Evolutionary conservation across 106 monocot genomes (phyloP).

Genomic region (Acorus calamus): DNA sequence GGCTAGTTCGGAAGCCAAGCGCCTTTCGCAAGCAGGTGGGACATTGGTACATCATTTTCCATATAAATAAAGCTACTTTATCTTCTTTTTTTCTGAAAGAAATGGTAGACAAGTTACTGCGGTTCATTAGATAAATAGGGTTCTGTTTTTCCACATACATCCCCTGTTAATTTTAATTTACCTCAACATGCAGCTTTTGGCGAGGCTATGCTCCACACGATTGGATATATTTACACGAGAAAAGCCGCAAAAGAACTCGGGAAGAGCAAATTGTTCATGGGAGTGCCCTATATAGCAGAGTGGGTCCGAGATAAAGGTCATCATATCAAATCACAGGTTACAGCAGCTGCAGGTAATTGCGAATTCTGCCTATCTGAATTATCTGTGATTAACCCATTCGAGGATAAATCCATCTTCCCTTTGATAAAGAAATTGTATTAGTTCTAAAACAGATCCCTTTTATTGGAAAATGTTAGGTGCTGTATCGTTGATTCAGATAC

Average conservation of each 20-base stretch:
- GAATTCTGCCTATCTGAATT: neutral
- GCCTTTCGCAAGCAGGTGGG: slow-evolving; percentile 45
- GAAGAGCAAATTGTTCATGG: slow-evolving; percentile 67
- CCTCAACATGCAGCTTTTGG: slow-evolving; percentile 71
- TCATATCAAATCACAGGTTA: slow-evolving; percentile 84
- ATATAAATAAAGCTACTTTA: too few species aligned
- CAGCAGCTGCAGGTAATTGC: slow-evolving; percentile 75
- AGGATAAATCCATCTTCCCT: too few species aligned
- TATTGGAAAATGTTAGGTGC: slow-evolving; percentile 37
- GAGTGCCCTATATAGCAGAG: slow-evolving; percentile 86
- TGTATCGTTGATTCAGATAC: slow-evolving; percentile 66
- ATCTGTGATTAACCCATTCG: neutral
- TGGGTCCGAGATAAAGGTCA: slow-evolving; percentile 95
- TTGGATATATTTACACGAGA: slow-evolving; percentile 89
- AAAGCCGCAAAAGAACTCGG: slow-evolving; percentile 69
- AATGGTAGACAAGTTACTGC: too few species aligned
- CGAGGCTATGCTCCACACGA: slow-evolving; percentile 96
- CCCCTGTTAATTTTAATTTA: neutral
- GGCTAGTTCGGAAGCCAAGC: slow-evolving; percentile 69
- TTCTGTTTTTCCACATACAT: too few species aligned
- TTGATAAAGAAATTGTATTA: too few species aligned
- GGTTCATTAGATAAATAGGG: too few species aligned
- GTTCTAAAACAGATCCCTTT: too few species aligned
- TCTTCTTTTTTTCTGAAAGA: too few species aligned
- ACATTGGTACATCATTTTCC: slow-evolving; percentile 23